Evolutionary conservation across 768 basidiomycete species (phyloP).

Genomic region (Lyophyllum atratum): DNA sequence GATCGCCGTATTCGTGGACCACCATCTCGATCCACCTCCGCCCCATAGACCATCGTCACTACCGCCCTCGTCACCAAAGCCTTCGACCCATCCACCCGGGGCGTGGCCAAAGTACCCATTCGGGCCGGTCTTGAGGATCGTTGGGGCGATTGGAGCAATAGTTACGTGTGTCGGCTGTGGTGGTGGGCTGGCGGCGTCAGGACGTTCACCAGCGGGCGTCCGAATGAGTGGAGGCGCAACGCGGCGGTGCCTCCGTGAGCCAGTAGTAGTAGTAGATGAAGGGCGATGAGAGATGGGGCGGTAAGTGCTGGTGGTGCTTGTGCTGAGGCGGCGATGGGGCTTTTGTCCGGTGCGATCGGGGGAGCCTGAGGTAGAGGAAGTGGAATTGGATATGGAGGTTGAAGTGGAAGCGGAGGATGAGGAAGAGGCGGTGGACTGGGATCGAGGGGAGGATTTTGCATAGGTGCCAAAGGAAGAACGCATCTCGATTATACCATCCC

Average conservation of each 20-base stretch:
- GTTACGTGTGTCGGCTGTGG: conserved; percentile 33
- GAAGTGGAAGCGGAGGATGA: conserved; percentile 39
- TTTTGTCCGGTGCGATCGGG: conserved; percentile 11
- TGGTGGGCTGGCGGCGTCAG: background rate
- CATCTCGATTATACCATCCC: conserved; percentile 66
- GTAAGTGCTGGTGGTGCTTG: conserved; percentile 25
- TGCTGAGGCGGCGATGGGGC: conserved; percentile 19
- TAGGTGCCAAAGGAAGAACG: conserved; percentile 28
- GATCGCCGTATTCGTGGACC: conserved; percentile 15
- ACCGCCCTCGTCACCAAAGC: conserved; percentile 48
- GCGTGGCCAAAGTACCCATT: conserved; percentile 44
- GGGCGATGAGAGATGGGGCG: conserved; percentile 20
- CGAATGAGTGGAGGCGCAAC: conserved; percentile 29
- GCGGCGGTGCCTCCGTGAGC: conserved; percentile 17
- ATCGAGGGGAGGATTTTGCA: conserved; percentile 30
- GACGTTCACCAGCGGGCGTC: conserved; percentile 12
- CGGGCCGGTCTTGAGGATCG: conserved; percentile 80
- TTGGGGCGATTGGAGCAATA: conserved; percentile 58
- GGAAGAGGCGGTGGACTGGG: conserved; percentile 45
- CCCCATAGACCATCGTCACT: conserved; percentile 29
- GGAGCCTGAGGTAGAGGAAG: conserved; percentile 25
- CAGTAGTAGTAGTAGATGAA: conserved; percentile 37
- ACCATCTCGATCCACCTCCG: conserved; percentile 16
- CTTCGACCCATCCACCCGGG: conserved; percentile 43
- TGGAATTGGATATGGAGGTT: conserved; percentile 24